Evolutionary conservation across 2,329 filamentous ascomycete species (phyloP).

Genomic region (Beauveria sp.): DNA sequence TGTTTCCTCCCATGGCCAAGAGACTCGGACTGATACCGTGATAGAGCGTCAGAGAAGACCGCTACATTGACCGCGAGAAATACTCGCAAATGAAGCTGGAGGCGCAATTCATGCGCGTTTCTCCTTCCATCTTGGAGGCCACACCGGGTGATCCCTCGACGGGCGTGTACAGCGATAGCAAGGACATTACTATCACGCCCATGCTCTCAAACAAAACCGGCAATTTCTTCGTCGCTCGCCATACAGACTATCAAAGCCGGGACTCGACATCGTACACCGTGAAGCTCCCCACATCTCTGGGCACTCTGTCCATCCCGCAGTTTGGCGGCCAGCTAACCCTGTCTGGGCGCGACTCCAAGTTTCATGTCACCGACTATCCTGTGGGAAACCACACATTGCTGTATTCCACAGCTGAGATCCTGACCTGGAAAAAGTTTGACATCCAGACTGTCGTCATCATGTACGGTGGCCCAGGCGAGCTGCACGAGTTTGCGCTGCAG

Average conservation of each 20-base stretch:
- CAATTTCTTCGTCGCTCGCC: conserved; percentile 60
- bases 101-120: conserved; percentile 66
- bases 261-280: conserved; percentile 55
- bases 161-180: conserved; percentile 44
- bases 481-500: conserved; percentile 52
- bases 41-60: conserved; percentile 55
- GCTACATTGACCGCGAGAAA: conserved; percentile 63
- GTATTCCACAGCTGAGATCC: conserved; percentile 64
- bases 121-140: conserved; percentile 59
- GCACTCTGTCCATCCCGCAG: conserved; percentile 51
- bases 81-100: conserved; percentile 73
- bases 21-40: neutral
- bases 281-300: conserved; percentile 51
- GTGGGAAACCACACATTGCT: conserved; percentile 51
- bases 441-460: conserved; percentile 53
- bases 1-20: neutral
- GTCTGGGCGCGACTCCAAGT: conserved; percentile 57
- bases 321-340: conserved; percentile 49
- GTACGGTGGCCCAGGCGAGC: conserved; percentile 55
- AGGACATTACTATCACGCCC: conserved; percentile 52
- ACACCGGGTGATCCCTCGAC: conserved; percentile 41
- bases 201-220: conserved; percentile 46
- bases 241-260: conserved; percentile 55
- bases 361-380: conserved; percentile 60
- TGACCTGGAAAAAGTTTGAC: conserved; percentile 59